phyloP scores from a whole-genome alignment of 352 stramenopile genomes.

The Phytophthora kernoviae region DNA sequence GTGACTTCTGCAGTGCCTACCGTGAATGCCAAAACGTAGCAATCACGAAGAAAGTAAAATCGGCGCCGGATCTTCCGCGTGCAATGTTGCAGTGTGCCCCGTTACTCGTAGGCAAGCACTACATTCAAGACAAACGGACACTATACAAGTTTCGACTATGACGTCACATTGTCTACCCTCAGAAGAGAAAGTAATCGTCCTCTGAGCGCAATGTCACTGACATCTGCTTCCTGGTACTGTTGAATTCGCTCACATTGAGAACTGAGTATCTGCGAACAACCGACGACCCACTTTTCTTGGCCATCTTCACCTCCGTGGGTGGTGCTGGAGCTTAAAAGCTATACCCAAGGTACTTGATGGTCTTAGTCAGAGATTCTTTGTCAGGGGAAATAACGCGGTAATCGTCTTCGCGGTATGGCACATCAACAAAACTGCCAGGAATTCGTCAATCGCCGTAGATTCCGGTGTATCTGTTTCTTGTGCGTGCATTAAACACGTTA shows the following conservation, averaged over 20 bases:
- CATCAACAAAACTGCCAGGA: constrained; percentile 73
- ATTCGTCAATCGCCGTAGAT: constrained; percentile 56
- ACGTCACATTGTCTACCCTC: constrained; percentile 87
- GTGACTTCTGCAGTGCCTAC: too few species aligned
- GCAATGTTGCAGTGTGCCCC: too few species aligned
- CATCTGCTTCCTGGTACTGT: constrained; percentile 97
- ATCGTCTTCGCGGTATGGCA: constrained; percentile 66
- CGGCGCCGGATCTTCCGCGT: too few species aligned
- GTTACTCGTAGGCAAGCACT: too few species aligned
- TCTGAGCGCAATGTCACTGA: constrained; percentile 90
- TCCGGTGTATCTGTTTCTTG: constrained; percentile 31
- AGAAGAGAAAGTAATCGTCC: constrained; percentile 53
- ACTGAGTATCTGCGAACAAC: constrained; percentile 55
- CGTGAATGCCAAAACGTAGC: too few species aligned
- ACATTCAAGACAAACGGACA: too few species aligned
- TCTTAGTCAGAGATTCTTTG: constrained; percentile 92
- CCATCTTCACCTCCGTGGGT: constrained; percentile 55
- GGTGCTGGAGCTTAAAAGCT: constrained; percentile 76
- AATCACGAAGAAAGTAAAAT: too few species aligned
- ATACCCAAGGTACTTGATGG: constrained; percentile 55
- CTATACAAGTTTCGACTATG: too few species aligned
- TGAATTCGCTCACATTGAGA: constrained; percentile 87
- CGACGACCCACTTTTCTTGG: constrained; percentile 41
- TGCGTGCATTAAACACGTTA: constrained; percentile 55
- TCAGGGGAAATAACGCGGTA: constrained; percentile 92